Percentiles rank a stretch among this genome's conserved stretches.
Evolutionary conservation across 495 filamentous ascomycete genomes (phyloP).

Genomic region (Talaromyces wortmannii): DNA sequence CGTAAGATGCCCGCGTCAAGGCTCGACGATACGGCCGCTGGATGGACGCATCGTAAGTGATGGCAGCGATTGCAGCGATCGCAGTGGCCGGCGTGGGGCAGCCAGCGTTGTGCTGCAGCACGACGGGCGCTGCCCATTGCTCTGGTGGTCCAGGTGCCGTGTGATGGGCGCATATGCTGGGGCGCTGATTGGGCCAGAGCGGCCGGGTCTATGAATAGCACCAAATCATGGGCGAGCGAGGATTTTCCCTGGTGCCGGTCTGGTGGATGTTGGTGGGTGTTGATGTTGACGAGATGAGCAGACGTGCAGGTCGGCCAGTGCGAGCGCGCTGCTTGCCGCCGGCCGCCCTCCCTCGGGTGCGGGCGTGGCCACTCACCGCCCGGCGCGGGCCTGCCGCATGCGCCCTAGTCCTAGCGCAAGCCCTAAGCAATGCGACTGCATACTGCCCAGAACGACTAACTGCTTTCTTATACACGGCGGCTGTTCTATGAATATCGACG

Average conservation of each 20-base stretch:
- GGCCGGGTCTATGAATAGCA: background rate
- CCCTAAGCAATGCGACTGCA: too few species aligned
- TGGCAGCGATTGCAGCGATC: too few species aligned
- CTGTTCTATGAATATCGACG: too few species aligned
- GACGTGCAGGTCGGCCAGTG: background rate
- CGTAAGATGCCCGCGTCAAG: slow-evolving; percentile 3
- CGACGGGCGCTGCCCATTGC: background rate
- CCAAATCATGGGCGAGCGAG: background rate
- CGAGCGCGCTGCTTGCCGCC: background rate
- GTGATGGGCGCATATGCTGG: slow-evolving; percentile 4
- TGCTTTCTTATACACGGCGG: too few species aligned
- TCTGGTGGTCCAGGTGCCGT: too few species aligned
- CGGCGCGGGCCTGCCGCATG: too few species aligned
- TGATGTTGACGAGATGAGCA: background rate
- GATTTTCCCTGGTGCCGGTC: background rate
- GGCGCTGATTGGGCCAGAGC: background rate
- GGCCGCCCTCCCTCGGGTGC: background rate
- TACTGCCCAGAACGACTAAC: too few species aligned
- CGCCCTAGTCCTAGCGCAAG: too few species aligned
- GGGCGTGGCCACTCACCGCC: too few species aligned
- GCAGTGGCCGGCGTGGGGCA: background rate
- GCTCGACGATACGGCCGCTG: background rate
- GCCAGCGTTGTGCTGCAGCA: slow-evolving; percentile 3
- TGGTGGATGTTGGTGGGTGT: background rate
- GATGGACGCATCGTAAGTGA: background rate